These are phyloP conservation scores for Lolium rigidum DNA, from an alignment of 176 grass and related monocot species.

Conservation along the genomic window DNA sequence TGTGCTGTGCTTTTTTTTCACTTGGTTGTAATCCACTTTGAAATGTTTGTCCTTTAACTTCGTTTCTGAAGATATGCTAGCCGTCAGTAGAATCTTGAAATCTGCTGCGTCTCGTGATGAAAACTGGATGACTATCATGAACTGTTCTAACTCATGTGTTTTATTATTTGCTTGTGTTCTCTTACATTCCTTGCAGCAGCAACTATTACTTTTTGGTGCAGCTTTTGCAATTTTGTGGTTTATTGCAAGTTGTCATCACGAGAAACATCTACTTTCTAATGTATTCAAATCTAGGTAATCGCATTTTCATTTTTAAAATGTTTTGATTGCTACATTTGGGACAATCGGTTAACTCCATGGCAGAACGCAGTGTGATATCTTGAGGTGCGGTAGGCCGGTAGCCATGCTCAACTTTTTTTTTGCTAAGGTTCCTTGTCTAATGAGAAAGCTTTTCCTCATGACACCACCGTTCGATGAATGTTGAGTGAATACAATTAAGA, in stretches of 20 bases:
- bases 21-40: not conserved
- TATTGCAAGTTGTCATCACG: constrained; percentile 15
- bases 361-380: not conserved
- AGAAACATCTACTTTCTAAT: not conserved
- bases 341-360: not conserved
- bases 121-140: constrained; percentile 26
- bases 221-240: not conserved
- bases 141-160: constrained; percentile 31
- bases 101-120: constrained; percentile 58
- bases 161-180: not conserved
- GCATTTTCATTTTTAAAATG: constrained; percentile 29
- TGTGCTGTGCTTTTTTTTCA: not conserved
- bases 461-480: not conserved
- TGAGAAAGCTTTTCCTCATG: not conserved
- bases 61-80: not conserved
- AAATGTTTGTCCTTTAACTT: not conserved
- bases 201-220: no score
- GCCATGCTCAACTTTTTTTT: not conserved
- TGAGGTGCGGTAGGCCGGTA: not conserved
- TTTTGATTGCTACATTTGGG: not conserved
- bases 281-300: not conserved
- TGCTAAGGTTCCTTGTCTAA: not conserved
- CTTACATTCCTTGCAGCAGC: constrained; percentile 50
- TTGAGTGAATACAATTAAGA: not conserved
- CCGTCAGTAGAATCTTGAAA: no score